Base-by-base conservation (phyloP, 441 rosid species). In the Brassica hybrid region DNA sequence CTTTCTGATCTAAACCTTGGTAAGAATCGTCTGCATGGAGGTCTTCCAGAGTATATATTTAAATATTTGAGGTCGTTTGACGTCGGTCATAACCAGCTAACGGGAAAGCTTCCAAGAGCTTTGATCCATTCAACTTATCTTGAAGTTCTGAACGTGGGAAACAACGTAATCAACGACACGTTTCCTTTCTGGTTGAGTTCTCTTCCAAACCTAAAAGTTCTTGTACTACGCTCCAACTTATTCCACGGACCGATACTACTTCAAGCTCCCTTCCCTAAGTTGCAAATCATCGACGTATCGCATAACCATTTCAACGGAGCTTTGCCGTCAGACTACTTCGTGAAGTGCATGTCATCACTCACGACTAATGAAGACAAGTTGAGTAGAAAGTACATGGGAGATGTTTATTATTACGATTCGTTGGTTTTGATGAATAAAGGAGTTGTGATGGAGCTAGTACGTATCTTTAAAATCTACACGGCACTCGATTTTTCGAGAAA, bases 91-190 rank as follows among this genome's bases (percentile, higher is more conserved):
- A 48, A 48, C 54, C 54, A 48, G 5, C 16, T 48, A 12, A 48
- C 54, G 17, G 54, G 54, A 13, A 48, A 48, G 54, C 54, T 48
- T 48, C 54, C 54, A n/a, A 38, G 45, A 38, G 45, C 45, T 13
- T 48, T 13, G 16, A 1, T 48, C 6, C 54, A 48, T 48, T 48
- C 54, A 1, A 1, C 54, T 48, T 13, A 48, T 48, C 16, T 48
- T 48, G 54, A 48, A 48, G 54, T 48, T 48, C 54, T 48, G 54
- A 48, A 48, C 54, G 54, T 48, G 54, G 54, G 16, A 48, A 48
- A 48, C 54, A 48, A 48, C 54, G 6, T 48, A n/a, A 48, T 48
- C 54, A 48, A 48, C 54, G 54, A 48, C 54, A 48, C 54, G 54
- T 13, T 48, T 48, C 16, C 54, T 1, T 13, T n/a, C 14, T 48